Evolutionary conservation across 2,329 filamentous ascomycete genomes (phyloP).

Genomic region (Stagonosporopsis tanaceti): DNA sequence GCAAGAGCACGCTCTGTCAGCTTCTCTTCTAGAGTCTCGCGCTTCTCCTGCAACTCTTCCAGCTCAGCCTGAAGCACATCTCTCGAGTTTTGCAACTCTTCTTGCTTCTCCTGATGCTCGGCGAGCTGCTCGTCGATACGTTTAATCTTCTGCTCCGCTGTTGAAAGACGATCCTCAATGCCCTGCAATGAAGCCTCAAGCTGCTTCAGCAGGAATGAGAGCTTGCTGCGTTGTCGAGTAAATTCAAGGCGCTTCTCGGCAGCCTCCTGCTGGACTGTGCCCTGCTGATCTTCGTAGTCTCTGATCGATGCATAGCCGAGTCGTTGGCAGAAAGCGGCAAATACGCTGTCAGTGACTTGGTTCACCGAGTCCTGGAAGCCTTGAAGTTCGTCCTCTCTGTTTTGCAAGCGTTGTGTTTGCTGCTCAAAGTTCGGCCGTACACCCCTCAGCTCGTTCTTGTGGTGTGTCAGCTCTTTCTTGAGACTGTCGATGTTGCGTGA

Average conservation of each 20-base stretch:
- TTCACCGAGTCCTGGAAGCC: slow-evolving; percentile 71
- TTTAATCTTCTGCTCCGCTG: slow-evolving; percentile 71
- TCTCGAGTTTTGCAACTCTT: slow-evolving; percentile 75
- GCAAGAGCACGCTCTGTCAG: slow-evolving; percentile 75
- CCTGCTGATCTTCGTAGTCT: slow-evolving; percentile 92
- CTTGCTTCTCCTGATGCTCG: slow-evolving; percentile 73
- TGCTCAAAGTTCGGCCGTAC: slow-evolving; percentile 80
- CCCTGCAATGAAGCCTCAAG: slow-evolving; percentile 76
- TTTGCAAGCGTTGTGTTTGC: slow-evolving; percentile 73
- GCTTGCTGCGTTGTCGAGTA: slow-evolving; percentile 74
- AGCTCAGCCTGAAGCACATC: slow-evolving; percentile 78
- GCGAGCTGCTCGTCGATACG: slow-evolving; percentile 72
- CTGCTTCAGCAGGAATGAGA: slow-evolving; percentile 68
- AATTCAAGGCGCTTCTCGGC: slow-evolving; percentile 88
- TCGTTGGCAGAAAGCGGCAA: slow-evolving; percentile 82
- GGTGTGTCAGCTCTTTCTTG: slow-evolving; percentile 78
- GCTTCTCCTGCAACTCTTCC: slow-evolving; percentile 74
- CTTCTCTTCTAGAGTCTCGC: slow-evolving; percentile 73
- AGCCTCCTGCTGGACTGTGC: slow-evolving; percentile 88
- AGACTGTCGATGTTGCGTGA: slow-evolving; percentile 87
- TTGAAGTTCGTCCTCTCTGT: slow-evolving; percentile 64
- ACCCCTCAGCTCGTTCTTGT: slow-evolving; percentile 76
- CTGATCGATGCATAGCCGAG: slow-evolving; percentile 90
- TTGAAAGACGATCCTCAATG: slow-evolving; percentile 72
- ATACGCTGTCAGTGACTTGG: slow-evolving; percentile 87